Conservation (phyloP, 441 rosid genomes). For the Populus tomentosa region DNA sequence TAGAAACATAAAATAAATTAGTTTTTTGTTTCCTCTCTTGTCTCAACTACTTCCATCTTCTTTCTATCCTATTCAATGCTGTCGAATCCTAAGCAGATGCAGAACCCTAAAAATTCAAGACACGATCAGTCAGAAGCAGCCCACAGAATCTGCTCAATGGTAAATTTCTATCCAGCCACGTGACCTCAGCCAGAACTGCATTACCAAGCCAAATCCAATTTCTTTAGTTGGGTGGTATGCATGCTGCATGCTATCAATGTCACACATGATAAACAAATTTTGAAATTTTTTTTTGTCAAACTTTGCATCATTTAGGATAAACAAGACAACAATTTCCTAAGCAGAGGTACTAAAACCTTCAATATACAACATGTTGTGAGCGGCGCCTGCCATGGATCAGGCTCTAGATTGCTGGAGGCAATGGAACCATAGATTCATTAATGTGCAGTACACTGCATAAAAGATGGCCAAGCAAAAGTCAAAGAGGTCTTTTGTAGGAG, state of each 20-base stretch:
- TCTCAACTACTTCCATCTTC: no score
- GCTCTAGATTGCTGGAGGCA: not conserved
- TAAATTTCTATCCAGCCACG: not conserved
- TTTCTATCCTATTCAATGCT: no score
- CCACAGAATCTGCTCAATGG: not conserved
- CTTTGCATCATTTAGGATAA: not conserved
- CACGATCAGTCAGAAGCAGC: not conserved
- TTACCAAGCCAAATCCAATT: no score
- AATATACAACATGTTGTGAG: not conserved
- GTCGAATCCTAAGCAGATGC: no score
- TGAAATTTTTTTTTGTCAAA: not conserved
- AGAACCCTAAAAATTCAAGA: no score
- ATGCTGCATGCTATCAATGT: not conserved
- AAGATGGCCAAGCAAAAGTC: not conserved
- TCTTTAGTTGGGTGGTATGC: no score
- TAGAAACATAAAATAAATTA: no score
- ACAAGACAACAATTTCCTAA: not conserved
- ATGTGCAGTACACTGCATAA: not conserved
- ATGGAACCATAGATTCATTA: not conserved
- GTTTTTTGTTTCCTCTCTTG: no score
- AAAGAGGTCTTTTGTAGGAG: not conserved
- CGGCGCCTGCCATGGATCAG: not conserved
- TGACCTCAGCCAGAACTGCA: not conserved
- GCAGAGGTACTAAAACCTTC: not conserved
- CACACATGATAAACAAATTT: not conserved